These are phyloP conservation scores for Trichosphaerium sp. DNA, from an alignment of 78 protist species.

Conservation along the genomic window DNA sequence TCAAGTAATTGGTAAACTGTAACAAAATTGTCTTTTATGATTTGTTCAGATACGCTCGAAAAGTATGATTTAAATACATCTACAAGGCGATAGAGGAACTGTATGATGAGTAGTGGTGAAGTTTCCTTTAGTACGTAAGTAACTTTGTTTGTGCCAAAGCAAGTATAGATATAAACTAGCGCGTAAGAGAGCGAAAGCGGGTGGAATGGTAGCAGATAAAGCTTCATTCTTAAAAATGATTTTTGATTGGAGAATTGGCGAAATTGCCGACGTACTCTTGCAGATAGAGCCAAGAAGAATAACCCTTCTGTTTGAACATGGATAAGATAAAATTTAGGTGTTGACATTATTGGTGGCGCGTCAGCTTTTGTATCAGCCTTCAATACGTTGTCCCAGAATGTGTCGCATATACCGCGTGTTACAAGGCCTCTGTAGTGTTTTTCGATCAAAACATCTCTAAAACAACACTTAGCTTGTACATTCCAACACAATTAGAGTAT, in stretches of 20 bases:
- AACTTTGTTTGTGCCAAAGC: background rate
- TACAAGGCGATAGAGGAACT: constrained; percentile 64
- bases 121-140: too few species aligned
- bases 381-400: constrained; percentile 26
- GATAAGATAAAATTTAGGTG: constrained; percentile 49
- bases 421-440: constrained; percentile 59
- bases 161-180: background rate
- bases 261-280: too few species aligned
- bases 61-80: constrained; percentile 63
- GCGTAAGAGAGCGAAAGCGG: background rate
- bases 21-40: constrained; percentile 55
- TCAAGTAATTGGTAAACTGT: constrained; percentile 72
- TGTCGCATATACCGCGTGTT: constrained; percentile 34
- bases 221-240: background rate
- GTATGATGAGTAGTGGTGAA: constrained; percentile 63
- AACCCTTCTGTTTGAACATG: constrained; percentile 8
- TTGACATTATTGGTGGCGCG: constrained; percentile 17
- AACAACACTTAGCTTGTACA: background rate
- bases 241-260: background rate
- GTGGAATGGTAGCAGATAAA: background rate
- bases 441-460: constrained; percentile 65
- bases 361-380: background rate
- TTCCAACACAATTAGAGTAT: too few species aligned
- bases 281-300: constrained; percentile 1
- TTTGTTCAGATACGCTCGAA: constrained; percentile 8